These are phyloP conservation scores for Lepidium didymum DNA, from an alignment of 345 rosid genomes.

Conservation along the genomic window DNA sequence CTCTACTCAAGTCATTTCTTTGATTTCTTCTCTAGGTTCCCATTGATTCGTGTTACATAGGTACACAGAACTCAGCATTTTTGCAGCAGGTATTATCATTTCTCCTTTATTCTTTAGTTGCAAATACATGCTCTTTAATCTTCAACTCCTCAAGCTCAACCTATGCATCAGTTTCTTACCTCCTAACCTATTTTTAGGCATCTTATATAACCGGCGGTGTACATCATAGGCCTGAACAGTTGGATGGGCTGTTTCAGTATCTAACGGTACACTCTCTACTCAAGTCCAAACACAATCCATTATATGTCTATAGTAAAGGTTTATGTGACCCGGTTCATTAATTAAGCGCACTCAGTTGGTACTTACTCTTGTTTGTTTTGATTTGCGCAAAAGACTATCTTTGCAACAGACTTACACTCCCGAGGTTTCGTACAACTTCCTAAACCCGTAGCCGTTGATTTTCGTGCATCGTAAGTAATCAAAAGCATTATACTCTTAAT, in stretches of 20 bases:
- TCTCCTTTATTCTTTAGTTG: neutral
- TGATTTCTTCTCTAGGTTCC: conserved; percentile 56
- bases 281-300: neutral
- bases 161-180: conserved; percentile 3
- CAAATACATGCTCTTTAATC: neutral
- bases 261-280: conserved; percentile 45
- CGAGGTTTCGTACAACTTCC: conserved; percentile 83
- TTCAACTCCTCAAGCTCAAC: neutral
- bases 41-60: conserved; percentile 82
- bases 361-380: neutral
- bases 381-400: conserved; percentile 60
- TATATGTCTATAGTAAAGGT: neutral
- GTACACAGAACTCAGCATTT: conserved; percentile 81
- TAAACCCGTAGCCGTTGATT: conserved; percentile 89
- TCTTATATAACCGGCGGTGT: conserved; percentile 90
- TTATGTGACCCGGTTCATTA: neutral
- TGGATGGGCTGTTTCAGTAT: conserved; percentile 88
- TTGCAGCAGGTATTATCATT: conserved; percentile 68
- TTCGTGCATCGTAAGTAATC: conserved; percentile 80
- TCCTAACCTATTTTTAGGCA: conserved; percentile 46
- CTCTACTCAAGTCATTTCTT: conserved; percentile 7
- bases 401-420: conserved; percentile 83
- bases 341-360: neutral
- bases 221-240: conserved; percentile 76
- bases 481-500: neutral